Evolutionary conservation across 805 yeast genomes (phyloP), one percentile per base, ranked within the genome.

Genomic region (Candida anglica): DNA sequence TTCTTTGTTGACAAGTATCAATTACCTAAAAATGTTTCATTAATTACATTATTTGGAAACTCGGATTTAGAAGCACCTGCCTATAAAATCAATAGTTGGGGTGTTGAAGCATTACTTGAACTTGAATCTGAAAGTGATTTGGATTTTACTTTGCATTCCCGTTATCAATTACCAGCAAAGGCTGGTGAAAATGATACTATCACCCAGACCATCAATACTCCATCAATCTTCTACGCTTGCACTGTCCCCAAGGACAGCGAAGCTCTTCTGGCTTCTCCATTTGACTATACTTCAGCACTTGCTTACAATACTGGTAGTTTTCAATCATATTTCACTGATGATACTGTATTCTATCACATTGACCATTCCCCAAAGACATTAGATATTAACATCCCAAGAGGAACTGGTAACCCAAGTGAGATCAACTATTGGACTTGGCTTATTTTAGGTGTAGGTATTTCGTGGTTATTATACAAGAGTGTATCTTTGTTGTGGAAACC

Each of bases 1-100:
- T 47, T 66, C 10, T 63, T 67, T 19, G 41, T 67, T 23, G 73
- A 67, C 42, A 51, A 56, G 39, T 66, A 61, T 41, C 69, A 66
- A 42, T 26, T 58, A 1, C 62, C 66, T 2, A 42, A 42, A 1
- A 41, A 39, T 16, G 40, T 56, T 15, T 33, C 33, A 1, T 40
- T 58, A 4, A 41, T 63, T 8, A 44, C 53, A 10, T 46, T 50
- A 16, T 51, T 49, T 33, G 73, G 73, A 1, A 42, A 53, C 6
- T 37, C 42, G 11, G 64, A 67, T 39, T 46, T 67, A 34, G 73
- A 67, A 43, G 47, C 63, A 9, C 72, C 73, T 0, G 68, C 47
- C 27, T 67, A 66, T 41, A 48, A 53, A 14, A 46, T 63, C 7
- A 17, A 36, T 2, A 52, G 52, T 32, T 66, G 72, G 72, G 73